Evolutionary conservation across 345 rosid species (phyloP), one percentile per base, ranked within the genome.

Genomic region (Corchorus olitorius): DNA sequence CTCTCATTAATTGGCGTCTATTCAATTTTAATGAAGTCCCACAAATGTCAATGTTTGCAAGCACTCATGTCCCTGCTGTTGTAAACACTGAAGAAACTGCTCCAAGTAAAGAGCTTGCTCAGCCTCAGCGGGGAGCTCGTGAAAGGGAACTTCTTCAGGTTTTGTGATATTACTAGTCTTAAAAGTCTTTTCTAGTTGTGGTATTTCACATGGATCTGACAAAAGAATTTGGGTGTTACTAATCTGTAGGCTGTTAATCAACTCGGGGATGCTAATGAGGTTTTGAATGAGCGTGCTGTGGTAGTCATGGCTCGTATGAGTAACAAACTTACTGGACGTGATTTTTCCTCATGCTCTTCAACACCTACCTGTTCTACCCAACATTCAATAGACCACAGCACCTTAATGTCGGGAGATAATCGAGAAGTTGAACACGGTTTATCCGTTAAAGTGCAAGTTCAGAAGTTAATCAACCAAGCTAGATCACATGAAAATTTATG

Each of bases 1-100:
- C 99, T 78, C 94, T 96, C 72, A 94, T 96, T 73, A 94, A 96
- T 73, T 96, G 98, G 99, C 98, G 97, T 79, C 99, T 96, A 68
- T 94, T 96, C 89, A 92, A 91, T 86, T 94, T 92, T 84, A 93
- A 92, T 54, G 98, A 93, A 90, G 97, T 94, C 71, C 99, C 98
- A 3, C 97, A 94, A 88, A 84, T 93, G 89, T 86, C 99, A 1
- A 52, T 88, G 80, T 78, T 91, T 68, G 80, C 81, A 20, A 88
- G 82, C 81, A 61, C 88, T 41, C 92, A 89, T 61, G 89, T 61
- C 63, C 81, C 91, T 74, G 80, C 93, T 73, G 92, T 73, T 46
- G 93, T 83, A 56, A 92, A 89, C 75, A 75, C 83, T 5, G 95
- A 87, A 77, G 98, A 87, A 81, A 82, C 91, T 84, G 81, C 86